These are phyloP conservation scores for Geranium incanum DNA, from an alignment of 441 rosid species.

Conservation along the genomic window DNA sequence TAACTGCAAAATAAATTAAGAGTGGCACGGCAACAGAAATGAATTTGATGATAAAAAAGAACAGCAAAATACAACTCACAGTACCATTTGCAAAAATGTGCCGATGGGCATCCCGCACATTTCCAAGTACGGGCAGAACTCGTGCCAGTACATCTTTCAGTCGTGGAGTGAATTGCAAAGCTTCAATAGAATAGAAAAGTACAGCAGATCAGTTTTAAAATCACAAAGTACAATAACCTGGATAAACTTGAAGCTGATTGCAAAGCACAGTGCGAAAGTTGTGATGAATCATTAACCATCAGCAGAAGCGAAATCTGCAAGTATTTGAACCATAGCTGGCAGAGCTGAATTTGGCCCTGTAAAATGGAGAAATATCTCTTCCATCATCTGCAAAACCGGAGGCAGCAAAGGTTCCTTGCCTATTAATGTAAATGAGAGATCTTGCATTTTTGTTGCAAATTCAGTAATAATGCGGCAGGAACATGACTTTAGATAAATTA, in stretches of 20 bases:
- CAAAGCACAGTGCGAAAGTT: constrained; percentile 20
- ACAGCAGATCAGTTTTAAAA: constrained; percentile 29
- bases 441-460: not conserved
- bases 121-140: constrained; percentile 84
- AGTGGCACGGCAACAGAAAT: constrained; percentile 10
- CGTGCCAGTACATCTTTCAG: constrained; percentile 84
- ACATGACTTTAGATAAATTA: not conserved
- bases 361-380: constrained; percentile 79
- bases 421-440: not conserved
- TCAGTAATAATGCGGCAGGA: not conserved
- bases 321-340: constrained; percentile 95
- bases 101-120: constrained; percentile 74
- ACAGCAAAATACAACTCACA: constrained; percentile 17
- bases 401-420: constrained; percentile 4
- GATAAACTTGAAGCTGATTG: constrained; percentile 11
- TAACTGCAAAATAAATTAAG: constrained; percentile 1
- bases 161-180: constrained; percentile 88
- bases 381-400: constrained; percentile 74
- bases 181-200: constrained; percentile 51
- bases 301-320: constrained; percentile 93
- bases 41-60: not conserved
- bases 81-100: constrained; percentile 95
- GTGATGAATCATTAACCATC: constrained; percentile 60
- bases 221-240: constrained; percentile 21
- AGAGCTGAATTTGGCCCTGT: constrained; percentile 66